phyloP scores from a whole-genome alignment of 768 basidiomycete species.

The Astraeus odoratus region DNA sequence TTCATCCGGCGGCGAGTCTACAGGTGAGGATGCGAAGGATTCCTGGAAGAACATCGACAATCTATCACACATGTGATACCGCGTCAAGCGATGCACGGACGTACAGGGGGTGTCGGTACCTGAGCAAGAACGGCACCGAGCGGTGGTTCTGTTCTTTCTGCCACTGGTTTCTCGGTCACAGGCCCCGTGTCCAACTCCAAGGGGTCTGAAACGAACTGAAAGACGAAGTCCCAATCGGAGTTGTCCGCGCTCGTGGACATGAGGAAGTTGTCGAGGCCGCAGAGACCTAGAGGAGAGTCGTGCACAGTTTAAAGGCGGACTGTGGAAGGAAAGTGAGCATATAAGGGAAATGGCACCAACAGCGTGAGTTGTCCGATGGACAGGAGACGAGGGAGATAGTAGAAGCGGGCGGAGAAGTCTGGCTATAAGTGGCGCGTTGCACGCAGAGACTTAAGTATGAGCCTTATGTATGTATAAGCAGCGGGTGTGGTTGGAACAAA shows the following conservation, averaged over 20 bases:
- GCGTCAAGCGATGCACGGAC: constrained; percentile 17
- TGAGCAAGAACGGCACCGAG: constrained; percentile 25
- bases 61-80: constrained; percentile 2
- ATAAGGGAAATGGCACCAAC: background rate
- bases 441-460: too few relatives aligned
- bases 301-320: too few relatives aligned
- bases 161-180: constrained; percentile 31
- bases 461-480: background rate
- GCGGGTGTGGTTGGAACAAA: background rate
- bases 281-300: background rate
- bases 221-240: constrained; percentile 54
- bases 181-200: constrained; percentile 27
- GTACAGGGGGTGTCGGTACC: constrained; percentile 62
- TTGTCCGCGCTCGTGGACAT: constrained; percentile 34
- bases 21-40: constrained; percentile 28
- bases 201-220: constrained; percentile 51
- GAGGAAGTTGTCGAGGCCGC: background rate
- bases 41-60: constrained; percentile 15
- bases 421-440: too few relatives aligned
- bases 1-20: constrained; percentile 30
- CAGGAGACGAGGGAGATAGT: background rate
- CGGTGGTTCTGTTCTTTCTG: constrained; percentile 16
- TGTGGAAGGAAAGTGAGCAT: background rate
- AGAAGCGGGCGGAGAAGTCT: background rate
- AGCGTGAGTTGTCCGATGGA: background rate